phyloP scores from a whole-genome alignment of 208 protist species.

The Leishmania mexicana region DNA sequence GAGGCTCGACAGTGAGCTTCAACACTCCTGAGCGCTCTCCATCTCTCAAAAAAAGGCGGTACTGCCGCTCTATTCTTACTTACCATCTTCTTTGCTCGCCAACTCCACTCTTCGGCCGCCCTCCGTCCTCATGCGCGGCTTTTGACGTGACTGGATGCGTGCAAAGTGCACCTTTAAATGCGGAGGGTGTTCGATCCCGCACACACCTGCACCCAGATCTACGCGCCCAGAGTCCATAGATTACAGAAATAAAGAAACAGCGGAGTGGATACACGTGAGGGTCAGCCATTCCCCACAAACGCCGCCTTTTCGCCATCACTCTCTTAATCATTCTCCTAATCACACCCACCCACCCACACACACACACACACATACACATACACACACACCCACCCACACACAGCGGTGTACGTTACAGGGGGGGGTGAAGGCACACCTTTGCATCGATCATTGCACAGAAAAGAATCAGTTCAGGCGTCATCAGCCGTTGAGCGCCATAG shows the following conservation, averaged over 20 bases:
- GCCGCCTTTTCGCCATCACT: not conserved
- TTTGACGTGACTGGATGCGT: not conserved
- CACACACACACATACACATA: not conserved
- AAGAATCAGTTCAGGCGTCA: not conserved
- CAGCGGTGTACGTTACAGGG: not conserved
- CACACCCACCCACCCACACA: not conserved
- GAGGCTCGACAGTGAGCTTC: not conserved
- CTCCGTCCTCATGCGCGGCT: not conserved
- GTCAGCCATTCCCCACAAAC: not conserved
- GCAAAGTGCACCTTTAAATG: not conserved
- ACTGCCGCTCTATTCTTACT: not conserved
- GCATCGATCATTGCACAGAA: not conserved
- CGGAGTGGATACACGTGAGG: not conserved
- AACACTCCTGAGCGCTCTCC: not conserved
- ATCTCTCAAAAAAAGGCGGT: not conserved
- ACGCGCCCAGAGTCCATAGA: not conserved
- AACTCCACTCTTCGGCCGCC: not conserved
- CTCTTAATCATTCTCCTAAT: not conserved
- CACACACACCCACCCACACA: not conserved
- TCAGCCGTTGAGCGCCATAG: not conserved
- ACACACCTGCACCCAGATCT: not conserved
- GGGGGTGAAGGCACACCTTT: not conserved
- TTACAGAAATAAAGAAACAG: not conserved
- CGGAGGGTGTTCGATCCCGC: not conserved
- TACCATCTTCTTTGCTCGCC: too few species aligned